phyloP scores from a whole-genome alignment of 768 basidiomycete species.

The Galerina marginata region DNA sequence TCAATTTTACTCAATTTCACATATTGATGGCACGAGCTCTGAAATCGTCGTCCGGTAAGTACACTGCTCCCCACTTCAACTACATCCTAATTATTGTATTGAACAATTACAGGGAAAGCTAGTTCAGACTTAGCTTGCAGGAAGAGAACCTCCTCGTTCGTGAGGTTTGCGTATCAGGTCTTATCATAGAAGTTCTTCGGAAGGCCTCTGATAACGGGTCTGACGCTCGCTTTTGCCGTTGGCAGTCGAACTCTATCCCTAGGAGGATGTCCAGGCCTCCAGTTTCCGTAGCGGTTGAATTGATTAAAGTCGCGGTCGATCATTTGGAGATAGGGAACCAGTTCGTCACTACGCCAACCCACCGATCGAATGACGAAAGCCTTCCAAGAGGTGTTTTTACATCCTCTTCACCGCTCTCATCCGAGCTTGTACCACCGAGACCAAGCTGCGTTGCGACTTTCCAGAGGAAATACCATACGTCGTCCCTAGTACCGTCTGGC shows the following conservation, averaged over 20 bases:
- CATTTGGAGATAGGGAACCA: conserved; percentile 8
- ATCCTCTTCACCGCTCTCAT: conserved; percentile 2
- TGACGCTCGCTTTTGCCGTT: neutral
- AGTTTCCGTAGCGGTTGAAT: conserved; percentile 6
- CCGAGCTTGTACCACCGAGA: conserved; percentile 6
- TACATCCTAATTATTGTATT: neutral
- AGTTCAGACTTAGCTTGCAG: too few species aligned
- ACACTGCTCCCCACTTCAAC: neutral
- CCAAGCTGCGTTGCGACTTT: neutral
- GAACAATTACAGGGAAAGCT: too few species aligned
- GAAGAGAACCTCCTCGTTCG: too few species aligned
- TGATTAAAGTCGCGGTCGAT: conserved; percentile 10
- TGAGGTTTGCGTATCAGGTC: conserved; percentile 8
- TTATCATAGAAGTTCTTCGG: conserved; percentile 13
- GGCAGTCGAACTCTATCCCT: neutral
- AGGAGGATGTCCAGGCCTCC: conserved; percentile 3
- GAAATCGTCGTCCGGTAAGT: too few species aligned
- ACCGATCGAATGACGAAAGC: neutral
- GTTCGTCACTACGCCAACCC: neutral
- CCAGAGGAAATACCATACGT: conserved; percentile 11
- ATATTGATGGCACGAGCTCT: too few species aligned
- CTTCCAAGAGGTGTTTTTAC: neutral
- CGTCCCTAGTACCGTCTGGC: too few species aligned
- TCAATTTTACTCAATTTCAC: neutral
- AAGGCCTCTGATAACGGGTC: conserved; percentile 3